Evolutionary conservation across 139 green algal species (phyloP), one percentile per base, ranked within the genome.

Genomic region (Chlamydomonas incerta): DNA sequence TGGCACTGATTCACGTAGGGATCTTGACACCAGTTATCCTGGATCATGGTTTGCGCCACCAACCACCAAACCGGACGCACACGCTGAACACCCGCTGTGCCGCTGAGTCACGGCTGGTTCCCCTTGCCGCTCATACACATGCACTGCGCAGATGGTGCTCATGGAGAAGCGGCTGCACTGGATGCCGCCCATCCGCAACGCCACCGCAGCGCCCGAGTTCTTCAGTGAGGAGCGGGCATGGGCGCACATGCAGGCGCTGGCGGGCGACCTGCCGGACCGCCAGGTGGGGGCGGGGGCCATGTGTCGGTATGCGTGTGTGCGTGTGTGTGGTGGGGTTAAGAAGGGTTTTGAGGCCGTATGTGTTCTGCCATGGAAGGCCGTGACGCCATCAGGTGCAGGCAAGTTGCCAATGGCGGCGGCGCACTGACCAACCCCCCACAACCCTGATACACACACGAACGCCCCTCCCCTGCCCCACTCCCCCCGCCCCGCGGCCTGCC

Each of bases 161-260:
- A 74, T 74, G 77, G 18, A 67, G 46, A n/a, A 15, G 41, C 80
- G 80, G 21, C 80, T 85, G 33, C 50, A 77, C 50, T 85, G 67
- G 67, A 71, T 68, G 26, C 80, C 80, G 18, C 50, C 80, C 21
- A 26, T 57, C 2, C 67, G 6, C 6, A 68, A 68, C 26, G 80
- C 67, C 35, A 60, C 63, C 31, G 67, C 67, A 0, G 28, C 80
- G 9, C 50, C 33, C 17, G n/a, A 58, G 21, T n/a, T 58, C 14
- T 96, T 96, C 82, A 91, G 90, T 9, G 93, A 96, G 82, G 90
- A 71, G 0, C 83, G 93, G 0, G 93, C 90, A 2, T 72, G 93
- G 79, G 46, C 66, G 52, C 89, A 92, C 63, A 77, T 91, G 29
- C 11, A 65, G 8, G 21, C 69, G 3, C 77, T 96, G 67, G 88